Percentiles rank a stretch among this genome's conserved stretches.
Evolutionary conservation across 1,284 basidiomycete species (phyloP).

Genomic region (Pyrrhoderma noxium): DNA sequence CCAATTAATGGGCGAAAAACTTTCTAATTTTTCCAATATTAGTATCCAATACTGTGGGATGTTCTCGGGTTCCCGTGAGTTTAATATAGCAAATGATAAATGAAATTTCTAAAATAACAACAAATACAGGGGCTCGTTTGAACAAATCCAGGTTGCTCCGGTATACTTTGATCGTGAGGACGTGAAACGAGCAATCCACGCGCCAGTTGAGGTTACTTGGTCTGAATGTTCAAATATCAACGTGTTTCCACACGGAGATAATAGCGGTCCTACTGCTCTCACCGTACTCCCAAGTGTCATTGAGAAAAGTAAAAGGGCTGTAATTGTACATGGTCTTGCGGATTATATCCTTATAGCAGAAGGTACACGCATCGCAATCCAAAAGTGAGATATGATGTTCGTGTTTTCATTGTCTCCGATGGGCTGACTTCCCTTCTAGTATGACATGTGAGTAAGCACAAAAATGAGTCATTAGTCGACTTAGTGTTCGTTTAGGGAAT

Average conservation of each 20-base stretch:
- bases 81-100: not conserved
- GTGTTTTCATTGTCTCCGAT: not conserved
- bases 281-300: slow-evolving; percentile 66
- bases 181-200: slow-evolving; percentile 69
- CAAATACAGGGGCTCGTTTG: slow-evolving; percentile 49
- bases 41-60: slow-evolving; percentile 60
- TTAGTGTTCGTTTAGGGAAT: slow-evolving; percentile 37
- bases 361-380: slow-evolving; percentile 36
- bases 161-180: slow-evolving; percentile 64
- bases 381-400: slow-evolving; percentile 23
- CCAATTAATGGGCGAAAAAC: not conserved
- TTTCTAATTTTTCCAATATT: slow-evolving; percentile 1
- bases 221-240: slow-evolving; percentile 50
- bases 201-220: slow-evolving; percentile 56
- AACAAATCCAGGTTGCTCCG: slow-evolving; percentile 35
- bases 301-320: slow-evolving; percentile 62
- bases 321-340: slow-evolving; percentile 65
- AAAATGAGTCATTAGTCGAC: not conserved
- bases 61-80: slow-evolving; percentile 69
- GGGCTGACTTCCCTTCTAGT: slow-evolving; percentile 28
- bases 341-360: slow-evolving; percentile 68
- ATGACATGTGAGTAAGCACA: slow-evolving; percentile 53
- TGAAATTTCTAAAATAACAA: not conserved
- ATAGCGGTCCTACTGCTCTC: slow-evolving; percentile 52
- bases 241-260: slow-evolving; percentile 53